Evolutionary conservation across 2,329 filamentous ascomycete genomes (phyloP), one percentile per base, ranked within the genome.

Genomic region (Aspergillus nomiae): DNA sequence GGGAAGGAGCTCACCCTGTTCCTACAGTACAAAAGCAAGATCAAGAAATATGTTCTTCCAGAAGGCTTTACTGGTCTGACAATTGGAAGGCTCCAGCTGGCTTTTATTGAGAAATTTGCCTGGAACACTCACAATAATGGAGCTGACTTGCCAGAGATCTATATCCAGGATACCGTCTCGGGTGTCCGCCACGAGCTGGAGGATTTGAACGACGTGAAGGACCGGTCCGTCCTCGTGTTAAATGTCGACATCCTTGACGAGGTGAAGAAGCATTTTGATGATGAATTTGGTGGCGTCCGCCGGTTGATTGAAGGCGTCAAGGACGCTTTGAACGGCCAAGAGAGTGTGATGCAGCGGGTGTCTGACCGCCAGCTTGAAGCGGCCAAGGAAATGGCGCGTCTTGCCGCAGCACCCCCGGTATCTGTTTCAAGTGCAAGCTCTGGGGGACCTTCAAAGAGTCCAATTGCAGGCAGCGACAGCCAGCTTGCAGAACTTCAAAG

Each of bases 101-200:
- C 95, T 0, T 99, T 99, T 71, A 99, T 99, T 70, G 95, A 99
- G 70, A 99, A 97, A 76, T 99, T 99, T 74, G 95, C 94, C 0
- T 99, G 96, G 94, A 98, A 97, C 71, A 97, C 94, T 0, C 94
- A 98, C 70, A 90, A 92, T 64, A 96, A 97, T 71, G 95, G 95
- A 9, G 87, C 89, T 16, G 95, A 99, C 74, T 81, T 99, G 53
- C 95, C 95, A 0, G 95, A 99, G 71, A 98, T 99, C 19, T 97
- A 99, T 76, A 95, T 99, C 19, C 95, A 99, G 76, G 95, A 99
- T 75, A 90, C 94, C 0, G 86, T 97, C 2, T 98, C 95, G 10
- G 95, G 95, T 0, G 91, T 99, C n/a, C 90, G 95, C 19, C 94
- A 99, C 76, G 95, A 99, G 79, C 82, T 99, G 28, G 95, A 99